phyloP scores from a whole-genome alignment of 305 asterid genomes.

The Lippia alba region DNA sequence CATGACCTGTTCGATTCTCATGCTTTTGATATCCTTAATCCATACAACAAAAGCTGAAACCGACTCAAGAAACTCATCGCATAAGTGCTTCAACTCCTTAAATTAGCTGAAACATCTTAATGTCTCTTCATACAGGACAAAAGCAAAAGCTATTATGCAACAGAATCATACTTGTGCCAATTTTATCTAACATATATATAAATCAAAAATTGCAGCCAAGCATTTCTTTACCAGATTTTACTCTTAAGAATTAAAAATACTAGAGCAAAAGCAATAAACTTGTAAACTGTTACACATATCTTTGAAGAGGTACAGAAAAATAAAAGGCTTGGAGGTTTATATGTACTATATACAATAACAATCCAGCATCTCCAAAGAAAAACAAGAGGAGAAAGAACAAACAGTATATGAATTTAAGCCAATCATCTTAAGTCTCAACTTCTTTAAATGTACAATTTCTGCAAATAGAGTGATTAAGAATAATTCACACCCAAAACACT shows the following conservation, averaged over 20 bases:
- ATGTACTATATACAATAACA: too few species aligned
- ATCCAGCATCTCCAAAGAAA: background rate
- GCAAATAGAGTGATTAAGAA: too few species aligned
- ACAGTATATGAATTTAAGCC: too few species aligned
- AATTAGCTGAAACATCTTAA: constrained; percentile 29
- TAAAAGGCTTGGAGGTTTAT: background rate
- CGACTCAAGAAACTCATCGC: constrained; percentile 57
- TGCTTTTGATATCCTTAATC: constrained; percentile 46
- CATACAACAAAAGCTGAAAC: constrained; percentile 51
- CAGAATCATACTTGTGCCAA: constrained; percentile 26
- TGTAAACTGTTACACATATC: background rate
- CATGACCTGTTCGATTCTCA: constrained; percentile 44
- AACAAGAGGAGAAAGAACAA: constrained; percentile 6
- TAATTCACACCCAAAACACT: too few species aligned
- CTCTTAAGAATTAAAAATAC: background rate
- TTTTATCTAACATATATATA: background rate
- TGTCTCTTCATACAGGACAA: background rate
- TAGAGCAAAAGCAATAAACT: background rate
- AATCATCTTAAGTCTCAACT: too few species aligned
- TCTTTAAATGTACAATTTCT: too few species aligned
- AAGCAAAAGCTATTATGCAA: background rate
- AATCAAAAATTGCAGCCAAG: background rate
- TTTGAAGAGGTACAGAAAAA: too few species aligned
- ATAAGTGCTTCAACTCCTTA: constrained; percentile 61
- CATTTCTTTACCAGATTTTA: background rate